Conservation (phyloP, 2,329 filamentous ascomycete genomes). For the Talaromyces sp. region DNA sequence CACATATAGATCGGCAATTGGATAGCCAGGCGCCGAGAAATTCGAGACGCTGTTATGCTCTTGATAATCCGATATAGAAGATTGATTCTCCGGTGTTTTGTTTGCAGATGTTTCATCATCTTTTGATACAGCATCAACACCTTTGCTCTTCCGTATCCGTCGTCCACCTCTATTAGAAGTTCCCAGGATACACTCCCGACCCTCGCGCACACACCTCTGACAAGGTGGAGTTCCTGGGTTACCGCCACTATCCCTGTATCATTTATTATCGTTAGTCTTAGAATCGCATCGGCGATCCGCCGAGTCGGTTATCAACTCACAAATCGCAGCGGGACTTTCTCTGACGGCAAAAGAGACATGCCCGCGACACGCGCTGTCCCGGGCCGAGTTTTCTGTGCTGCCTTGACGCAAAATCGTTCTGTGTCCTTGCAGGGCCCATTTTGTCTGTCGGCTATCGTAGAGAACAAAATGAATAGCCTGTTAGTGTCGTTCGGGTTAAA, state of each 20-base stretch:
- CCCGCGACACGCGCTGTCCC: conserved; percentile 46
- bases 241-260: conserved; percentile 45
- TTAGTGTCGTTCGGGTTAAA: not conserved
- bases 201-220: conserved; percentile 56
- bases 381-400: conserved; percentile 27
- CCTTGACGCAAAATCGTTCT: conserved; percentile 13
- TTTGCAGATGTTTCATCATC: conserved; percentile 24
- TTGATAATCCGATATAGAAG: conserved; percentile 27
- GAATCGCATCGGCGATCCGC: not conserved
- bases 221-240: conserved; percentile 53
- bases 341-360: conserved; percentile 49
- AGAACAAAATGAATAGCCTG: not conserved
- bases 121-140: conserved; percentile 18
- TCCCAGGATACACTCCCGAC: conserved; percentile 58
- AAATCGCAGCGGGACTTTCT: conserved; percentile 52
- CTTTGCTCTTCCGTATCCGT: conserved; percentile 54
- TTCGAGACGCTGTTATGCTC: conserved; percentile 23
- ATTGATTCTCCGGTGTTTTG: conserved; percentile 28
- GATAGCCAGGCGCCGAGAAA: conserved; percentile 29
- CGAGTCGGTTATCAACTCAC: conserved; percentile 29
- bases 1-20: conserved; percentile 34
- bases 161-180: conserved; percentile 59
- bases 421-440: conserved; percentile 16
- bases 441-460: not conserved
- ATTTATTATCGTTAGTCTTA: not conserved